Conservation (phyloP, 2,329 filamentous ascomycete species). For the Talaromyces pinophilus region DNA sequence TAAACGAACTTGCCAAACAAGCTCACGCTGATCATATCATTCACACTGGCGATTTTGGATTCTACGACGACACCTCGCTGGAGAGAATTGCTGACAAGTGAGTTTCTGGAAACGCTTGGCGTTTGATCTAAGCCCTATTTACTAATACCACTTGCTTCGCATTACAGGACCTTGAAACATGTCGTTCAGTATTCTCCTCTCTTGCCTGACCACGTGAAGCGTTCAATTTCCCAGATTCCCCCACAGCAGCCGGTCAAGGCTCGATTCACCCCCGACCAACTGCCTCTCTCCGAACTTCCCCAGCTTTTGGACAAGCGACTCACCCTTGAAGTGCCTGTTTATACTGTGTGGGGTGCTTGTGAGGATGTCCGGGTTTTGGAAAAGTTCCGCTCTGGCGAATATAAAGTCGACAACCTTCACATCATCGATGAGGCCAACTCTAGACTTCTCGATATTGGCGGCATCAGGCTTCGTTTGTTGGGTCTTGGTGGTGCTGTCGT, state of each 20-base stretch:
- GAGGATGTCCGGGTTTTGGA: constrained; percentile 97
- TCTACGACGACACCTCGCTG: constrained; percentile 94
- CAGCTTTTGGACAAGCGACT: constrained; percentile 84
- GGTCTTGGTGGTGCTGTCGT: constrained; percentile 95
- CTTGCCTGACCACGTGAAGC: constrained; percentile 73
- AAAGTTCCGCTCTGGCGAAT: constrained; percentile 95
- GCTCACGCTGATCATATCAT: constrained; percentile 96
- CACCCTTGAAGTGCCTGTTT: constrained; percentile 93
- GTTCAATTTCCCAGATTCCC: constrained; percentile 66
- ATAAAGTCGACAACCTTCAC: constrained; percentile 95
- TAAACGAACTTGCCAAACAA: constrained; percentile 94
- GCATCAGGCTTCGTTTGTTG: constrained; percentile 90
- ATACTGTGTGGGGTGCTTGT: constrained; percentile 98
- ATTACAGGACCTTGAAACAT: constrained; percentile 83
- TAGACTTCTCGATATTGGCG: constrained; percentile 88
- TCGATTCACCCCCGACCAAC: constrained; percentile 75
- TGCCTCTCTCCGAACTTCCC: constrained; percentile 89
- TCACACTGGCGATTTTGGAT: constrained; percentile 98
- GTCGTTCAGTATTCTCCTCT: constrained; percentile 98
- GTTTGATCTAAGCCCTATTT: not conserved
- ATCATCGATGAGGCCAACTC: constrained; percentile 98
- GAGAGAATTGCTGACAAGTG: constrained; percentile 98
- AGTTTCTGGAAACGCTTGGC: constrained; percentile 38
- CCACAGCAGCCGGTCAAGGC: constrained; percentile 73
- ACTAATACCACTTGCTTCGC: not conserved